These are phyloP conservation scores for Cucumis hystrix DNA, from an alignment of 306 rosid genomes.

Conservation along the genomic window DNA sequence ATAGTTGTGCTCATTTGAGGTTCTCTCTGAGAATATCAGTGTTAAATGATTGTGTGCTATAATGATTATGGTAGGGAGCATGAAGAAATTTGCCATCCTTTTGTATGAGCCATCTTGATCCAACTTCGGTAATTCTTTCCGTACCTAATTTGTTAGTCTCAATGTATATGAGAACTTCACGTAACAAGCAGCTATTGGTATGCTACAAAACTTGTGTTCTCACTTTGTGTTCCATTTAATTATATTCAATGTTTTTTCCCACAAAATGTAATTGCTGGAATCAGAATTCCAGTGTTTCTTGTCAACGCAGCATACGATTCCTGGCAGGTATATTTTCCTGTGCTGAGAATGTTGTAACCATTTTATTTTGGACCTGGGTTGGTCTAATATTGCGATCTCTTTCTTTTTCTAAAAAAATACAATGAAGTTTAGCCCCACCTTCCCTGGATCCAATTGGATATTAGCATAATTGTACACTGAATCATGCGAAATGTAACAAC, in stretches of 20 bases:
- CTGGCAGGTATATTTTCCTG: conserved; percentile 61
- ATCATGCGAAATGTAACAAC: conserved; percentile 50
- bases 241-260: conserved; percentile 85
- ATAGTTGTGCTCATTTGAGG: background rate
- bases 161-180: background rate
- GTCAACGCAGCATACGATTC: conserved; percentile 91
- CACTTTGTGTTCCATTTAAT: background rate
- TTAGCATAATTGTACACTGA: conserved; percentile 76
- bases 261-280: conserved; percentile 53
- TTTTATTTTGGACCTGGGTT: background rate
- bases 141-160: background rate
- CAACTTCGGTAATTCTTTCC: conserved; percentile 49
- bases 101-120: conserved; percentile 68
- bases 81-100: conserved; percentile 44
- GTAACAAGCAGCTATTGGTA: background rate
- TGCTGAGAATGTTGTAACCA: background rate
- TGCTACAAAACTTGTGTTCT: background rate
- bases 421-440: conserved; percentile 79
- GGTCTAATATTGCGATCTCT: background rate
- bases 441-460: conserved; percentile 77
- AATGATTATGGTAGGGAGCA: conserved; percentile 39
- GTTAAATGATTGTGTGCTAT: background rate
- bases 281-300: conserved; percentile 70
- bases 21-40: background rate
- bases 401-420: conserved; percentile 38